Base-by-base conservation (phyloP, 225 moss, liverwort and hornwort species). In the Sphagnum tenellum region DNA sequence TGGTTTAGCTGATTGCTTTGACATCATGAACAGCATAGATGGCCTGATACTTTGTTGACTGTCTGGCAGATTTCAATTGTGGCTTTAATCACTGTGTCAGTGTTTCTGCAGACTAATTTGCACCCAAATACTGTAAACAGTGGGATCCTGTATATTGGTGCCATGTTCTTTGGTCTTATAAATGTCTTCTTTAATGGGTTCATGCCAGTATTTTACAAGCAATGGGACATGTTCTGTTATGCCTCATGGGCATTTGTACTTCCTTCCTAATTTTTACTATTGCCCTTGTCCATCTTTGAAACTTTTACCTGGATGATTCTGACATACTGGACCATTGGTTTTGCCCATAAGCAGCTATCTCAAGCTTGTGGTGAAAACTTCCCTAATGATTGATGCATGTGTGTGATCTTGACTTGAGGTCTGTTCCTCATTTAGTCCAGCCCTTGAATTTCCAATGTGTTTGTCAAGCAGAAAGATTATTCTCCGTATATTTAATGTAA, bases 181-280 rank as follows among this genome's bases (percentile, higher is more conserved):
- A 78, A 75, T 67, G 85, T 89, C 68, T 83, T 91, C 73, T 91
- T 94, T 48, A 77, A 83, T 12, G 91, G 91, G 0, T 89, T 85
- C 13, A 69, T 94, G 55, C 94, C 94, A 0, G 82, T 94, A 1
- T 91, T 94, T 59, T 91, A 87, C 59, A 94, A 94, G 73, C 77
- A 86, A 5, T 79, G 94, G 0, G 83, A 85, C 12, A 5, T 85
- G 13, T 63, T 75, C 3, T 89, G 91, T 8, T 87, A 70, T 45
- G 91, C 94, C 3, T 66, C 94, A 0, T 94, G 94, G 94, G 74
- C 94, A 0, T 85, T 79, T 63, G 82, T 85, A 5, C 63, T 94
- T 7, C 79, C n/a, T n/a, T n/a, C n/a, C 89, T 4, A 86, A 68
- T 11, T 91, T 11, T 65, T 91, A 3, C 74, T 74, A 46, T 51